These are phyloP conservation scores for Dentipellis fragilis DNA, from an alignment of 768 basidiomycete genomes.

Conservation along the genomic window DNA sequence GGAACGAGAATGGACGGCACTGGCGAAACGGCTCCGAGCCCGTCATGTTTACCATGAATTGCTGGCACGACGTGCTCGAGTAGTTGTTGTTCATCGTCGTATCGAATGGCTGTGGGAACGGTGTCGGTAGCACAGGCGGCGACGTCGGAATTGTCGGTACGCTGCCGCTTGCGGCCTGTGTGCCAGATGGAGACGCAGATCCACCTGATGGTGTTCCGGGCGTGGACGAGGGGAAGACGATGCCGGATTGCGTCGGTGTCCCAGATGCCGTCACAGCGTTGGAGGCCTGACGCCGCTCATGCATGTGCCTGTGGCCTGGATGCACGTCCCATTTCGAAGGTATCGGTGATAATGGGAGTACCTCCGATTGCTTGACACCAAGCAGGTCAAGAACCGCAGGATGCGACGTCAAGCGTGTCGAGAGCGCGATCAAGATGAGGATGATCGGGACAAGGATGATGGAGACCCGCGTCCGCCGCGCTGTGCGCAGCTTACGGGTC, in stretches of 20 bases:
- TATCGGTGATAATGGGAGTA: conserved; percentile 10
- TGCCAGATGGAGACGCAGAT: conserved; percentile 19
- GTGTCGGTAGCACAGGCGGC: conserved; percentile 51
- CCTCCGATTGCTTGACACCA: background rate
- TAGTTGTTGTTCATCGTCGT: conserved; percentile 54
- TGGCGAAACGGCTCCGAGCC: conserved; percentile 44
- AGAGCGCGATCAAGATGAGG: conserved; percentile 44
- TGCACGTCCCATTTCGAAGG: conserved; percentile 14
- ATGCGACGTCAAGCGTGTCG: conserved; percentile 41
- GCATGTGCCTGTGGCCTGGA: background rate
- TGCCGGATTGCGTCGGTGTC: background rate
- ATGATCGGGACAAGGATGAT: conserved; percentile 46
- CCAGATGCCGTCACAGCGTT: background rate
- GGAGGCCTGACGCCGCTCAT: conserved; percentile 4
- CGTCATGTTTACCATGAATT: conserved; percentile 74
- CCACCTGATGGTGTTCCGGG: conserved; percentile 12
- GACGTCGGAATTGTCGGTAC: conserved; percentile 40
- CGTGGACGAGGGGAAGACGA: conserved; percentile 10
- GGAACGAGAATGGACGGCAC: conserved; percentile 70
- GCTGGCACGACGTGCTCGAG: conserved; percentile 49
- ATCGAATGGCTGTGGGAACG: conserved; percentile 74
- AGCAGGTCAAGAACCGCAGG: conserved; percentile 36
- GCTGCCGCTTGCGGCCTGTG: background rate
- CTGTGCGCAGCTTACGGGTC: conserved; percentile 30
- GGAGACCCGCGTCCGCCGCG: conserved; percentile 37